Conservation (phyloP, 2,329 filamentous ascomycete genomes). For the Clathrospora elynae region DNA sequence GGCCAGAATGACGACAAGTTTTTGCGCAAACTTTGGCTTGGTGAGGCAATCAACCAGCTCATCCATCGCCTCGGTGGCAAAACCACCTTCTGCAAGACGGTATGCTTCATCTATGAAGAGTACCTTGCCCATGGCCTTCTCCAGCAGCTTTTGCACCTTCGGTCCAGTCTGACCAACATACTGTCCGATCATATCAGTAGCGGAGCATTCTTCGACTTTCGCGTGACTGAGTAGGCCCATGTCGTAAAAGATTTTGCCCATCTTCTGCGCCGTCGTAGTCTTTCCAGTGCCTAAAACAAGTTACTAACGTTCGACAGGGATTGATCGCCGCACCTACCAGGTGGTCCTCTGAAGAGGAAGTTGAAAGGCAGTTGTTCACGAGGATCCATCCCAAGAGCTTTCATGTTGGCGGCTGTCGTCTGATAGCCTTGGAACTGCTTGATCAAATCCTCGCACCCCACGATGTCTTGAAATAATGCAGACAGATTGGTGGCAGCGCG, state of each 20-base stretch:
- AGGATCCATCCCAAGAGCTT: conserved; percentile 59
- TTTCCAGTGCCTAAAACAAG: conserved; percentile 66
- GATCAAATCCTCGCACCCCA: conserved; percentile 64
- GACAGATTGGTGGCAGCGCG: conserved; percentile 55
- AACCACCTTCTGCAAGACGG: conserved; percentile 62
- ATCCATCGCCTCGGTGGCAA: conserved; percentile 62
- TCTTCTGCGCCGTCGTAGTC: conserved; percentile 72
- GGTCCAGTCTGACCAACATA: conserved; percentile 73
- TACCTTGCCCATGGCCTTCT: conserved; percentile 67
- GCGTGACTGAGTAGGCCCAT: conserved; percentile 68
- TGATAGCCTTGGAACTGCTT: conserved; percentile 61
- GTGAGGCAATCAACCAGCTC: conserved; percentile 60
- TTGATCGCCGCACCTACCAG: conserved; percentile 52
- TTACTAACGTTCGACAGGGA: too few species aligned
- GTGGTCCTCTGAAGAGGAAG: conserved; percentile 70
- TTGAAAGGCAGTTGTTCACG: conserved; percentile 66
- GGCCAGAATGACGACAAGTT: conserved; percentile 70
- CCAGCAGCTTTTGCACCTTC: conserved; percentile 65
- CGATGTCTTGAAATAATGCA: conserved; percentile 62
- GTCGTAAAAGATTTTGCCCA: conserved; percentile 77
- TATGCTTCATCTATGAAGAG: conserved; percentile 77
- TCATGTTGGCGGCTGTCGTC: conserved; percentile 58
- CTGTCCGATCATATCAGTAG: conserved; percentile 69
- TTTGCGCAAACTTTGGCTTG: conserved; percentile 62
- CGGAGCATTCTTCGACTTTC: conserved; percentile 69